These are phyloP conservation scores for Irpex rosettiformis DNA, from an alignment of 1,284 basidiomycete genomes.

Conservation along the genomic window DNA sequence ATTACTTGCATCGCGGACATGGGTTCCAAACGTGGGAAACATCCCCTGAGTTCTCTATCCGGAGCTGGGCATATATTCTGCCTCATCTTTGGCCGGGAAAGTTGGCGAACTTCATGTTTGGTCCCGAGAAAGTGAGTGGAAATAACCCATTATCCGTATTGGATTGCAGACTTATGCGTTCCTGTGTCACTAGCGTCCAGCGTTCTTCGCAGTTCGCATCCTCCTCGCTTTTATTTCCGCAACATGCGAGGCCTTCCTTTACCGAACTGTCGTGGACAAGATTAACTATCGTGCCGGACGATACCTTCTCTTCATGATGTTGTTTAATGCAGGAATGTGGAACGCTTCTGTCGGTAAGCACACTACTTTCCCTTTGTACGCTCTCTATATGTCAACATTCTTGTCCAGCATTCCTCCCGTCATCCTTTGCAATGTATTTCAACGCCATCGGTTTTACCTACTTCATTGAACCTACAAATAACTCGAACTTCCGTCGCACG, in stretches of 20 bases:
- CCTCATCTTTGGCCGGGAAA: constrained; percentile 65
- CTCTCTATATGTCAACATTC: not conserved
- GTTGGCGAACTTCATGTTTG: constrained; percentile 22
- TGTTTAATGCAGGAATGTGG: constrained; percentile 93
- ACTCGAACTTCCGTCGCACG: constrained; percentile 51
- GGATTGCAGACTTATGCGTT: not conserved
- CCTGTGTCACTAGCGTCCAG: constrained; percentile 53
- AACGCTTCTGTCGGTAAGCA: constrained; percentile 75
- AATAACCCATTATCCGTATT: not conserved
- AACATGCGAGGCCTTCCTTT: constrained; percentile 83
- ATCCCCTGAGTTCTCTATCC: constrained; percentile 85
- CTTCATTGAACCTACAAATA: constrained; percentile 68
- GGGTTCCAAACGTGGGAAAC: constrained; percentile 99
- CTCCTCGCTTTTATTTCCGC: constrained; percentile 74
- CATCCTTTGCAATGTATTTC: constrained; percentile 93
- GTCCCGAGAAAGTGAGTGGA: constrained; percentile 29
- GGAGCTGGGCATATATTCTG: constrained; percentile 92
- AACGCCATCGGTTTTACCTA: constrained; percentile 81
- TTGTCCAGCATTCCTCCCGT: constrained; percentile 88
- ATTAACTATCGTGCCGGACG: constrained; percentile 89
- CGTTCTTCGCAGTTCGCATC: constrained; percentile 89
- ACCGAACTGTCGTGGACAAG: constrained; percentile 75
- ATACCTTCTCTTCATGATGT: constrained; percentile 84
- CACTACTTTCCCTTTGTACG: constrained; percentile 6
- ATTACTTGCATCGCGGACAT: constrained; percentile 79